Evolutionary conservation across 768 basidiomycete genomes (phyloP), one percentile per base, ranked within the genome.

Genomic region (Leucocoprinus birnbaumii): DNA sequence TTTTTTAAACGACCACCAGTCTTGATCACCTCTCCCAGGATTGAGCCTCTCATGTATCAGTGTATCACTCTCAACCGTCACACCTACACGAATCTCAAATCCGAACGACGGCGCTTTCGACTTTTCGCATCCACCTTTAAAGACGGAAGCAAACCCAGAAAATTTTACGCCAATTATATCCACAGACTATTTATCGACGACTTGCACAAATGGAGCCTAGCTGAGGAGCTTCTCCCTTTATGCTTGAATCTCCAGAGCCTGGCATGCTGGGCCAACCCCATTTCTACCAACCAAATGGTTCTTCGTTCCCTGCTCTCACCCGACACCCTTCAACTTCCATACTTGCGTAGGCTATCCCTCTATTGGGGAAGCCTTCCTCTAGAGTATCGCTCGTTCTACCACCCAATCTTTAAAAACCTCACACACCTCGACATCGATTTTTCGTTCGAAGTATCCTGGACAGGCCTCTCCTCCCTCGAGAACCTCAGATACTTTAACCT

Each of bases 21-120:
- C 16, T 24, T 35, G 24, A 53, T 27, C 2, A 19, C 6, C 27
- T 24, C n/a, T 26, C 9, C 31, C 19, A 55, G 54, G 54, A 55
- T 55, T 9, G 54, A 55, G 14, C 54, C 54, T 24, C 54, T 55
- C 47, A 49, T 55, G 18, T 55, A 55, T 27, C 54, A 55, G 21
- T 42, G 47, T 19, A 44, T 55, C 4, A 16, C 40, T 16, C 31
- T 55, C 25, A 55, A 42, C 19, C 27, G 27, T n/a, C 26, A 43
- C 27, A 49, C 40, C 9, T 43, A 41, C 34, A 19, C 21, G n/a
- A n/a, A n/a, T n/a, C n/a, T n/a, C 18, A 25, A 31, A 24, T 9
- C 18, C 24, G 19, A 22, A 21, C 25, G 24, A 11, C 37, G 18
- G 24, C 52, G 45, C 7, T 37, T 37, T 42, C 54, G 22, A 1